Percentiles rank a stretch among this genome's conserved stretches.
phyloP scores from a whole-genome alignment of 495 filamentous ascomycete species.

The Oleoguttula mirabilis region DNA sequence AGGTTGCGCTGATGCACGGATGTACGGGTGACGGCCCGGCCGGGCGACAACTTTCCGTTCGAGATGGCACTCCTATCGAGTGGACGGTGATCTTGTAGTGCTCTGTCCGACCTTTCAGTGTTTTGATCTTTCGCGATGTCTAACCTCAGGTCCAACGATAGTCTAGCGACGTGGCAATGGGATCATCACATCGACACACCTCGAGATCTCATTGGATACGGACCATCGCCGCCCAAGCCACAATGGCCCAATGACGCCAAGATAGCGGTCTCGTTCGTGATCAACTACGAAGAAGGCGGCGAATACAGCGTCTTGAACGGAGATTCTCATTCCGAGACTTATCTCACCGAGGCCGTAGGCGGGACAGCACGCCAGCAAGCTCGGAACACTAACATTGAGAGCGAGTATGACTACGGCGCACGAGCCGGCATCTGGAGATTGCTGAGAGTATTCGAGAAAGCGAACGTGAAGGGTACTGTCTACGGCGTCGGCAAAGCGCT shows the following conservation, averaged over 20 bases:
- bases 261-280: slow-evolving; percentile 8
- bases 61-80: no score
- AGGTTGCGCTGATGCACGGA: no score
- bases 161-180: no score
- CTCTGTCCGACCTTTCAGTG: no score
- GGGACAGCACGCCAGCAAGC: not conserved
- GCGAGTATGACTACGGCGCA: slow-evolving; percentile 2
- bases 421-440: slow-evolving; percentile 5
- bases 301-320: slow-evolving; percentile 7
- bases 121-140: no score
- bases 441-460: slow-evolving; percentile 2
- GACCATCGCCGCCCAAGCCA: not conserved
- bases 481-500: slow-evolving; percentile 3
- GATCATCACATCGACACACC: slow-evolving; percentile 1
- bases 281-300: slow-evolving; percentile 10
- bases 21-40: no score
- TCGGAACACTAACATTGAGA: slow-evolving; percentile 5
- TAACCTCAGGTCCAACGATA: no score
- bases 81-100: no score
- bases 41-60: no score
- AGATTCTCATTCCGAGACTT: slow-evolving; percentile 3
- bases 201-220: slow-evolving; percentile 4
- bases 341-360: slow-evolving; percentile 4
- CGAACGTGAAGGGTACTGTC: not conserved
- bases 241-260: slow-evolving; percentile 9